These are phyloP conservation scores for Curvularia hawaiiensis DNA, from an alignment of 2,329 filamentous ascomycete genomes.

Conservation along the genomic window DNA sequence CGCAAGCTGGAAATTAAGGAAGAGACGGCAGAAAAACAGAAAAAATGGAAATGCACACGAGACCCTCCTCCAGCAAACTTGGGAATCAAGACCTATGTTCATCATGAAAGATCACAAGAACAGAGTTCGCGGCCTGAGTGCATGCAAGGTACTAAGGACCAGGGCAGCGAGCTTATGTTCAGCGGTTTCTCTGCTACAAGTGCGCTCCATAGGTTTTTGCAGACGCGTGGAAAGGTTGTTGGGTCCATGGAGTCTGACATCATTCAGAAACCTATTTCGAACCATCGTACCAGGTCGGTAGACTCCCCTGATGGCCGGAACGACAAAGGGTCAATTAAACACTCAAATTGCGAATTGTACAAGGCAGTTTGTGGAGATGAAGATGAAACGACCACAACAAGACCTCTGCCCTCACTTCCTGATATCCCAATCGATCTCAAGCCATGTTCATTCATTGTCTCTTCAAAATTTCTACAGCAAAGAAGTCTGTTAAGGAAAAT, in stretches of 20 bases:
- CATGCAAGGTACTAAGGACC: background rate
- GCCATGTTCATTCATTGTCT: slow-evolving; percentile 57
- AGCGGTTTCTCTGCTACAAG: slow-evolving; percentile 49
- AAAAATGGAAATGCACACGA: slow-evolving; percentile 1
- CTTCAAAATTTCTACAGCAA: slow-evolving; percentile 53
- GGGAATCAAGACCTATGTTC: background rate
- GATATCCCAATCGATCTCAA: slow-evolving; percentile 22
- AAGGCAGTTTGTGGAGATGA: background rate
- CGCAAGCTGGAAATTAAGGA: slow-evolving; percentile 32
- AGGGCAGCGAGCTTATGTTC: slow-evolving; percentile 37
- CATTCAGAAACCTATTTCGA: background rate
- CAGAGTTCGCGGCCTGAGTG: background rate
- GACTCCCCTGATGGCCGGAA: background rate
- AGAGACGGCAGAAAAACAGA: slow-evolving; percentile 5
- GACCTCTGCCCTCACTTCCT: slow-evolving; percentile 31
- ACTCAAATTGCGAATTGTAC: background rate
- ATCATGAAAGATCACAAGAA: background rate
- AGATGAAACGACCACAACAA: background rate
- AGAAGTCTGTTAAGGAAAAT: slow-evolving; percentile 58
- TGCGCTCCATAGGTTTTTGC: slow-evolving; percentile 58
- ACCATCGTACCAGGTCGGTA: no score
- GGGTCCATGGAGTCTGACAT: background rate
- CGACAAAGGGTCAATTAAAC: background rate
- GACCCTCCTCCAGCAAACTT: background rate
- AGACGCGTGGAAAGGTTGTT: slow-evolving; percentile 48